Percentiles rank a stretch among this genome's conserved stretches.
These are phyloP conservation scores for Salvia miltiorrhiza DNA, from an alignment of 257 asterid genomes.

Conservation along the genomic window DNA sequence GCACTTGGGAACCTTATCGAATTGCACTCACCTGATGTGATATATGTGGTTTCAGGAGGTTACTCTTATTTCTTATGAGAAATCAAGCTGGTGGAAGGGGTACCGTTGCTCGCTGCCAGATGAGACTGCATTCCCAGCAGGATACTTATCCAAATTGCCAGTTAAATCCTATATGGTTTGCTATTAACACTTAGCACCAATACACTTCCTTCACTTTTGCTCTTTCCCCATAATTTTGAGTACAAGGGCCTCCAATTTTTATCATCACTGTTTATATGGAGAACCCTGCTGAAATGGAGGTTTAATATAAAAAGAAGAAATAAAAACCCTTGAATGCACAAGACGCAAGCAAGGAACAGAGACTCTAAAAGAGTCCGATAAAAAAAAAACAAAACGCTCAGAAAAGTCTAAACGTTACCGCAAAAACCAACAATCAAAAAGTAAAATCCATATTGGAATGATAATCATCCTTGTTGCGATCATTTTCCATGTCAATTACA, in stretches of 20 bases:
- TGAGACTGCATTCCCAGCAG: constrained; percentile 35
- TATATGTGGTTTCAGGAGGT: constrained; percentile 97
- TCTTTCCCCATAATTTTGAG: not conserved
- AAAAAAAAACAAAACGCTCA: no score
- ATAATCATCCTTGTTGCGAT: no score
- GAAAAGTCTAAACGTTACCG: no score
- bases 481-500: no score
- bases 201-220: constrained; percentile 5
- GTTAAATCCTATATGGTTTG: constrained; percentile 79
- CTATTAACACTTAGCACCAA: constrained; percentile 43
- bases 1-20: constrained; percentile 72
- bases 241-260: not conserved
- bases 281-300: no score
- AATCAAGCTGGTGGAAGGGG: constrained; percentile 80
- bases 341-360: no score
- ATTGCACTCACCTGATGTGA: constrained; percentile 81
- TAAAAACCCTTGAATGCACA: no score
- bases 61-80: constrained; percentile 55
- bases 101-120: constrained; percentile 71
- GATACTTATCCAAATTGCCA: constrained; percentile 69
- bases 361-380: no score
- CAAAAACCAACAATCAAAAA: no score
- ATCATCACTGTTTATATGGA: not conserved
- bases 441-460: no score
- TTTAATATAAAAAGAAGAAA: no score